Conservation (phyloP, 2,329 filamentous ascomycete species). For the Pestalotiopsis sp. region DNA sequence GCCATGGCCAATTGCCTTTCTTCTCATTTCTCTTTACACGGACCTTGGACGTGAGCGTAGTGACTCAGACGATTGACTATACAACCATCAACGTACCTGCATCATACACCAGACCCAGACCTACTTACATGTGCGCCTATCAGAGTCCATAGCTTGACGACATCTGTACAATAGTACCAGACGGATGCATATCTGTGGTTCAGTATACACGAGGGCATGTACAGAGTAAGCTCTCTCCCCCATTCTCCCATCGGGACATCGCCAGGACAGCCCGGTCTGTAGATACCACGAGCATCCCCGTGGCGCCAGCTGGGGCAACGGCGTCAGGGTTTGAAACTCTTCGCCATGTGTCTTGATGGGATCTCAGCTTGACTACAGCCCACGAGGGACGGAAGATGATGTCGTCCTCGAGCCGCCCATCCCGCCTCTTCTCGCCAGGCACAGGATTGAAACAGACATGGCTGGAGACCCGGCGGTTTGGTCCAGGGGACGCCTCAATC, state of each 20-base stretch:
- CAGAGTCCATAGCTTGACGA: not conserved
- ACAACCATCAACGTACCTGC: not conserved
- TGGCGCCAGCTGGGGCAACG: not conserved
- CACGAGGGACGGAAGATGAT: not conserved
- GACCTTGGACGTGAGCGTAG: not conserved
- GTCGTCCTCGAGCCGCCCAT: not conserved
- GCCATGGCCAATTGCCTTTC: not conserved
- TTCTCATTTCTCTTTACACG: not conserved
- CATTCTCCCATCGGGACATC: no score
- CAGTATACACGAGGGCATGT: not conserved
- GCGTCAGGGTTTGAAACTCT: not conserved
- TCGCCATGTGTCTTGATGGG: not conserved
- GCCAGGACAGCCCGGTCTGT: no score
- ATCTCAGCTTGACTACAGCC: not conserved
- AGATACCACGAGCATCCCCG: not conserved
- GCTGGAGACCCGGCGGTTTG: not conserved
- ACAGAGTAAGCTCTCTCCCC: no score
- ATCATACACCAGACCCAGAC: not conserved
- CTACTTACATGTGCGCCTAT: not conserved
- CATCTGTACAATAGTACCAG: not conserved
- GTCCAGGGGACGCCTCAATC: slow-evolving; percentile 1
- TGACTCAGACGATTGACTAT: not conserved
- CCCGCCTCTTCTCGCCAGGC: not conserved
- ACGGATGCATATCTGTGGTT: not conserved
- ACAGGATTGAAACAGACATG: not conserved